Evolutionary conservation across 1,284 basidiomycete species (phyloP), one percentile per base, ranked within the genome.

Genomic region (Naganishia sp.): DNA sequence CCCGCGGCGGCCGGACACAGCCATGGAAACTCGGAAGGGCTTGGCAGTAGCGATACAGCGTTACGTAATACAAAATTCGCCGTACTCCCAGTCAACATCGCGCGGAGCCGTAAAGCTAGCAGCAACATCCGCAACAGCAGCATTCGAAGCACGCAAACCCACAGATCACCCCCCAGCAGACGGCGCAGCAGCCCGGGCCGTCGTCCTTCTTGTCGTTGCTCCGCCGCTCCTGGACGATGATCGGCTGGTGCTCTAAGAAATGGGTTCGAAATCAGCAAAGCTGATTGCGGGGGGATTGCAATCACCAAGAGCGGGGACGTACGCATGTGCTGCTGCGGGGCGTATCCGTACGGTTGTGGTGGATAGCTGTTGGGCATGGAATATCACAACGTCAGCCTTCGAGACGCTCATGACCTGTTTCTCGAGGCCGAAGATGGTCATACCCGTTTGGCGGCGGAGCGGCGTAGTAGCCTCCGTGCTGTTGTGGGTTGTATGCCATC

Each of bases 281-380:
- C 3, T 28, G 28, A 28, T 28, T 5, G 28, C 5, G 28, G 5
- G 28, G 28, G 28, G 28, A 28, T 28, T 28, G 28, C 28, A 5
- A 28, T 5, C 28, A 28, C 28, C 28, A 28, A 28, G 13, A 39
- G 36, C 1, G 28, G 31, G 28, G 15, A 18, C 31, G 21, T 16
- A 44, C 45, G n/a, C 39, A 48, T 48, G 48, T 52, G 49, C 15
- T 61, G 48, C 28, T 52, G 59, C 11, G 48, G 59, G 42, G 59
- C 48, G 48, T 61, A 61, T 61, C 50, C 48, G 39, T 49, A 52
- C 28, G 45, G 56, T 16, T 61, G 48, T 44, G 48, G 59, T n/a
- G 59, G 59, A 42, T 61, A 61, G 21, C 59, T 61, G 9, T 39
- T 28, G 28, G 28, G 28, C 28, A 28, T 28, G 28, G 28, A 28